Evolutionary conservation across 2,329 filamentous ascomycete species (phyloP).

Genomic region (Metarhizium sp.): DNA sequence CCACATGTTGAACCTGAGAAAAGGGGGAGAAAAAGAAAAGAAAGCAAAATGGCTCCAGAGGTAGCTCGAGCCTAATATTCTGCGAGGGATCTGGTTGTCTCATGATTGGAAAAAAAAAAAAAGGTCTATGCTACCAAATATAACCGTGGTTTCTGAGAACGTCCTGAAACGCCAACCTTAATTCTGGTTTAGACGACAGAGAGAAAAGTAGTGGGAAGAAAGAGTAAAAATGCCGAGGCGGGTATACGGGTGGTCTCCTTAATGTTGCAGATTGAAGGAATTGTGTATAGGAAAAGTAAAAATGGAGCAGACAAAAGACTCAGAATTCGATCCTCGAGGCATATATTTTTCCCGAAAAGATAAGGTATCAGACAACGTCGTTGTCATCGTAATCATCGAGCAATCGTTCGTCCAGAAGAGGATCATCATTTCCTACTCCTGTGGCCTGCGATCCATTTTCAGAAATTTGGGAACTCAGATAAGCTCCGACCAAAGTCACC

Average conservation of each 20-base stretch:
- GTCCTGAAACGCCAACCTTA: background rate
- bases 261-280: background rate
- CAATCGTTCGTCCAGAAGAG: constrained; percentile 22
- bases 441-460: constrained; percentile 44
- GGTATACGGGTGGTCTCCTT: background rate
- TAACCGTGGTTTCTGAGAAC: background rate
- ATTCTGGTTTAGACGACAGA: background rate
- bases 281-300: background rate
- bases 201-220: background rate
- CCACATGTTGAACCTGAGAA: no score
- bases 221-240: background rate
- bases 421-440: constrained; percentile 29
- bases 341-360: no score
- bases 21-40: background rate
- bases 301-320: background rate
- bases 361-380: constrained; percentile 17
- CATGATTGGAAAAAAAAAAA: background rate
- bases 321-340: no score
- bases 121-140: background rate
- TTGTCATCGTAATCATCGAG: constrained; percentile 20
- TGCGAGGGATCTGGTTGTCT: background rate
- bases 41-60: background rate
- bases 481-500: constrained; percentile 65
- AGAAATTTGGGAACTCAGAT: constrained; percentile 66
- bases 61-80: background rate